Percentiles rank a stretch among this genome's conserved stretches.
Conservation (phyloP, 2,329 filamentous ascomycete species). For the Botryotinia calthae region DNA sequence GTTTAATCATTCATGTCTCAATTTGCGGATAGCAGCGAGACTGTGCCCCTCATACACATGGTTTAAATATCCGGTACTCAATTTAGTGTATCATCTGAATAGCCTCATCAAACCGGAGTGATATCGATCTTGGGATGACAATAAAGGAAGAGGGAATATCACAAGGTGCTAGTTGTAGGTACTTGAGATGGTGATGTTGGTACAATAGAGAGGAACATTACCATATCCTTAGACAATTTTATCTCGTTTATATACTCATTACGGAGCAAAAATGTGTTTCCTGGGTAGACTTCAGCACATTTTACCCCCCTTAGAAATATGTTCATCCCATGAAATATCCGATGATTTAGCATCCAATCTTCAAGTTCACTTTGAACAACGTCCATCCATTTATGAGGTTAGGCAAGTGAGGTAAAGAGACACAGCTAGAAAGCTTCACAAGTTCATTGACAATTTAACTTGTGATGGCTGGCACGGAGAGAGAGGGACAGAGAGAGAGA, state of each 20-base stretch:
- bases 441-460: background rate
- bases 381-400: background rate
- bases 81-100: background rate
- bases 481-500: background rate
- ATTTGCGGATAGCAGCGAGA: constrained; percentile 9
- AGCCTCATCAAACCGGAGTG: background rate
- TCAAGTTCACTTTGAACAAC: background rate
- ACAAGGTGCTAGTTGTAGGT: background rate
- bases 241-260: background rate
- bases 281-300: background rate
- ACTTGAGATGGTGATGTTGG: background rate
- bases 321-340: background rate
- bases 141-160: background rate
- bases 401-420: background rate
- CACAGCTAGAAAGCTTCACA: background rate
- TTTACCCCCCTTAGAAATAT: background rate
- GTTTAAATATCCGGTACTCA: background rate
- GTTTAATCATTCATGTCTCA: background rate
- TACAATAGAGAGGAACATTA: background rate
- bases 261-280: background rate
- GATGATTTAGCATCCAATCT: background rate
- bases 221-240: background rate
- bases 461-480: background rate
- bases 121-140: background rate
- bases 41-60: constrained; percentile 1